A percentile compares a stretch with the other conserved stretches of the same genome.
These are phyloP conservation scores for Xylaria sp. DNA, from an alignment of 2,329 filamentous ascomycete genomes.

Conservation along the genomic window DNA sequence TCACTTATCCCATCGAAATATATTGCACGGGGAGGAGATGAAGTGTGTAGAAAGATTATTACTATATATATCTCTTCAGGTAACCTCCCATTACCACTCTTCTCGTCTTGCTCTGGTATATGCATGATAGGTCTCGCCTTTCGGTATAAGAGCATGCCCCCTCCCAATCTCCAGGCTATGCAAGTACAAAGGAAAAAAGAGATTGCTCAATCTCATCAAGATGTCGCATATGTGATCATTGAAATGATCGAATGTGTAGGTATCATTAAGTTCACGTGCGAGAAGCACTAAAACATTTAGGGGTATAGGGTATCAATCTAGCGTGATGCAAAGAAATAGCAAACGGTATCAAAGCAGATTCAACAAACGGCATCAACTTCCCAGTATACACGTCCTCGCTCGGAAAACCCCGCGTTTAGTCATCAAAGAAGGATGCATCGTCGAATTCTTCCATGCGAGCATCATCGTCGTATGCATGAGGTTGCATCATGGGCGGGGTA, in stretches of 20 bases:
- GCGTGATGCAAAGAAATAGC: slow-evolving; percentile 28
- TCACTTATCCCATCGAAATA: neutral
- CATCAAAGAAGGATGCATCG: slow-evolving; percentile 64
- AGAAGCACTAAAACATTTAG: slow-evolving; percentile 20
- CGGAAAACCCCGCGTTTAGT: slow-evolving; percentile 38
- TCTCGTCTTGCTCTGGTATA: slow-evolving; percentile 13
- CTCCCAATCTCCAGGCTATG: slow-evolving; percentile 22
- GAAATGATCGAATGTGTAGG: slow-evolving; percentile 23
- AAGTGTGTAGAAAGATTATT: slow-evolving; percentile 18
- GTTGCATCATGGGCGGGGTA: slow-evolving; percentile 67
- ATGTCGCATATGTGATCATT: slow-evolving; percentile 11
- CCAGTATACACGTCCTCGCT: neutral
- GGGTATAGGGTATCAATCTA: slow-evolving; percentile 34
- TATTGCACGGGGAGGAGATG: neutral
- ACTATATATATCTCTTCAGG: slow-evolving; percentile 23
- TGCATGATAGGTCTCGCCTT: slow-evolving; percentile 15
- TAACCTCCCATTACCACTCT: slow-evolving; percentile 16
- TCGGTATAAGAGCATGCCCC: slow-evolving; percentile 21
- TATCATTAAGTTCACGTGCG: slow-evolving; percentile 27
- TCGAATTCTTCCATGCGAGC: slow-evolving; percentile 65
- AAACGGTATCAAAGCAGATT: slow-evolving; percentile 31
- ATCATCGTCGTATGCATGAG: slow-evolving; percentile 65
- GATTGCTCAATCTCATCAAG: slow-evolving; percentile 21
- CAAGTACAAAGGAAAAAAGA: slow-evolving; percentile 31
- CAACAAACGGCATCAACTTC: slow-evolving; percentile 5